Conservation (phyloP, 768 basidiomycete genomes). For the Boletus tomentosulus region DNA sequence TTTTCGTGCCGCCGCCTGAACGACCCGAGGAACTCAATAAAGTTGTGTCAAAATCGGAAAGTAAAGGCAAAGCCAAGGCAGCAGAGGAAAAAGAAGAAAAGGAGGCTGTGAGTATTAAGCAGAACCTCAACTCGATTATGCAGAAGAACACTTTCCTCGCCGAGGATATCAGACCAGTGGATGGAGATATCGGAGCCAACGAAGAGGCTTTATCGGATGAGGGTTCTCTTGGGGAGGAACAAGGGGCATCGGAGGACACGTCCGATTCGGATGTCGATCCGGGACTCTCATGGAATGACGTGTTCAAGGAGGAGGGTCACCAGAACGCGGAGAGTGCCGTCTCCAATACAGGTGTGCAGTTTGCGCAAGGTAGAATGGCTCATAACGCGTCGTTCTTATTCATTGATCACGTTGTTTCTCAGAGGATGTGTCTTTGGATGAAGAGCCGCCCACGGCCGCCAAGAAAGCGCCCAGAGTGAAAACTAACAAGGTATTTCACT, state of each 20-base stretch:
- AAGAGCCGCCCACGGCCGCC: slow-evolving; percentile 30
- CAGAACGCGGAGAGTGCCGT: slow-evolving; percentile 14
- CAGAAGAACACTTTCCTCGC: slow-evolving; percentile 85
- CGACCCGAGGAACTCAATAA: slow-evolving; percentile 66
- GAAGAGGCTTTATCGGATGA: slow-evolving; percentile 30
- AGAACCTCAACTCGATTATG: slow-evolving; percentile 82
- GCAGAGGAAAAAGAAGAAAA: slow-evolving; percentile 29
- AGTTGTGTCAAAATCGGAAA: slow-evolving; percentile 45
- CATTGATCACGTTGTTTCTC: slow-evolving; percentile 8
- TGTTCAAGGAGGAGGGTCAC: slow-evolving; percentile 59
- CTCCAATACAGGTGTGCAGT: slow-evolving; percentile 4
- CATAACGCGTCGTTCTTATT: neutral
- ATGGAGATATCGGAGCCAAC: slow-evolving; percentile 41
- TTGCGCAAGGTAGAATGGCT: slow-evolving; percentile 19
- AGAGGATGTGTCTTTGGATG: slow-evolving; percentile 32
- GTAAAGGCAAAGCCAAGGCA: slow-evolving; percentile 50
- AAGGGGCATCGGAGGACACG: slow-evolving; percentile 34
- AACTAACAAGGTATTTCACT: slow-evolving; percentile 73
- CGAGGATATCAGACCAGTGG: slow-evolving; percentile 74
- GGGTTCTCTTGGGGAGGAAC: slow-evolving; percentile 41
- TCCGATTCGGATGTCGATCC: slow-evolving; percentile 35
- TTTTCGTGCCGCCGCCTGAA: slow-evolving; percentile 91
- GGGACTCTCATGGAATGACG: slow-evolving; percentile 81
- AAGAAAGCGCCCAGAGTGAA: slow-evolving; percentile 81
- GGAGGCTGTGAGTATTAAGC: slow-evolving; percentile 64